Conservation (phyloP, 768 basidiomycete genomes). For the Tylopilus rubrobrunneus region DNA sequence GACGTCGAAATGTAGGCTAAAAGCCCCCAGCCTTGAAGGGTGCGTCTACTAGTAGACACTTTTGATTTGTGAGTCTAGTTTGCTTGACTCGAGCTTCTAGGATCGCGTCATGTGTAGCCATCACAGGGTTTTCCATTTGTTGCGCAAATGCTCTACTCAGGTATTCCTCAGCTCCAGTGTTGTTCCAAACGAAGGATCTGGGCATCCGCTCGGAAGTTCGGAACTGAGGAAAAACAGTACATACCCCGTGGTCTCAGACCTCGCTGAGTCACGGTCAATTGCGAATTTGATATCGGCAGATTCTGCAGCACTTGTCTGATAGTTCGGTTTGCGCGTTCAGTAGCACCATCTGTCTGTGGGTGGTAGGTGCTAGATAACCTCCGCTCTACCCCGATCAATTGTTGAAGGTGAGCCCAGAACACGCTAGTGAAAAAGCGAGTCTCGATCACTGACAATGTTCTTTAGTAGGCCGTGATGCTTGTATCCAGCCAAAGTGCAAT, state of each 20-base stretch:
- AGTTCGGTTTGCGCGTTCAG: neutral
- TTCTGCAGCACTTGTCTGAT: neutral
- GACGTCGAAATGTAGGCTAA: too few species aligned
- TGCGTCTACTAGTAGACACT: too few species aligned
- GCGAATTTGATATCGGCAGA: constrained; percentile 21
- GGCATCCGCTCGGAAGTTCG: constrained; percentile 11
- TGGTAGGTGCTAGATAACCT: neutral
- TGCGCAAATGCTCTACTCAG: constrained; percentile 29
- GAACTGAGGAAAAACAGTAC: constrained; percentile 15
- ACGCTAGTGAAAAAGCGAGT: constrained; percentile 16
- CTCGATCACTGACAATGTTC: constrained; percentile 22
- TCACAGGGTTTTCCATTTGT: constrained; percentile 23
- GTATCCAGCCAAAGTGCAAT: too few species aligned
- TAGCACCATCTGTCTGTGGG: neutral
- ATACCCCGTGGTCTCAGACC: constrained; percentile 19
- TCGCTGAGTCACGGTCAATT: constrained; percentile 12
- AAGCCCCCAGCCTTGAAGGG: too few species aligned
- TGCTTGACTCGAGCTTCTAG: too few species aligned
- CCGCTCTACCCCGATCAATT: too few species aligned
- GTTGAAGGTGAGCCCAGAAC: neutral
- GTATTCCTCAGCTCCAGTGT: constrained; percentile 3
- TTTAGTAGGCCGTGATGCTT: neutral
- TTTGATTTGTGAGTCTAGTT: too few species aligned
- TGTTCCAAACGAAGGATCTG: constrained; percentile 17
- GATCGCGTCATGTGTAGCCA: too few species aligned